A percentile compares a stretch with the other conserved stretches of the same genome.
Evolutionary conservation across 129 eudicot genomes (phyloP).

Genomic region (Flaveria trinervia): DNA sequence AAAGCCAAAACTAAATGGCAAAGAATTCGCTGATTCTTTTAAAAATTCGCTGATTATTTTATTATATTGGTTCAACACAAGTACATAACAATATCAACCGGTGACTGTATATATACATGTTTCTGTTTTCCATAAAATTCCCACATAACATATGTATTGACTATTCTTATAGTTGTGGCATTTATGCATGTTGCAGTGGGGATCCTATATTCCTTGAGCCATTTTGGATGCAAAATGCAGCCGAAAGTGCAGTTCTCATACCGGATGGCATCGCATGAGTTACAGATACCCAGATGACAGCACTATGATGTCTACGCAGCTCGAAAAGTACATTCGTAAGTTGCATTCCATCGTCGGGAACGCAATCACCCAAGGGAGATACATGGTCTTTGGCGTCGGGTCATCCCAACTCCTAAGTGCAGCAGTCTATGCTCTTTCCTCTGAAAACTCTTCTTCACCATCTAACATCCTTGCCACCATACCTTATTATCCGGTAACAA

Average conservation of each 20-base stretch:
- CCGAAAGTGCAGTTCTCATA: constrained; percentile 53
- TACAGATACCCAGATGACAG: constrained; percentile 34
- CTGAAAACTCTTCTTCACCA: constrained; percentile 43
- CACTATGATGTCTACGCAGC: constrained; percentile 39
- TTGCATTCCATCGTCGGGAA: constrained; percentile 59
- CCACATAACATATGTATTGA: too few species aligned
- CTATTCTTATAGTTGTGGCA: not conserved
- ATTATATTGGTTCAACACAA: too few species aligned
- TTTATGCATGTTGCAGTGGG: constrained; percentile 51
- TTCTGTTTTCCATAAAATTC: too few species aligned
- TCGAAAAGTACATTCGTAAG: constrained; percentile 50
- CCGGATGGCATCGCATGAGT: constrained; percentile 90
- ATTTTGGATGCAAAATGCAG: constrained; percentile 74
- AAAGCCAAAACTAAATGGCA: too few species aligned
- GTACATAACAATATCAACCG: too few species aligned
- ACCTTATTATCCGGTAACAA: constrained; percentile 69
- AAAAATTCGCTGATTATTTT: too few species aligned
- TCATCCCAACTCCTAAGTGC: constrained; percentile 72
- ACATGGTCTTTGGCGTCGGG: constrained; percentile 57
- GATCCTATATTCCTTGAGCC: constrained; percentile 78
- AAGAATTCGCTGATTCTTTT: too few species aligned
- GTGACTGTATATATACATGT: too few species aligned
- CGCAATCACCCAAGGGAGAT: constrained; percentile 57
- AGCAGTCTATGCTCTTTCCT: constrained; percentile 70
- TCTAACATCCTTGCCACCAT: constrained; percentile 47